Conservation (phyloP, 805 yeast genomes). For the Barnettozyma wickerhamii region DNA sequence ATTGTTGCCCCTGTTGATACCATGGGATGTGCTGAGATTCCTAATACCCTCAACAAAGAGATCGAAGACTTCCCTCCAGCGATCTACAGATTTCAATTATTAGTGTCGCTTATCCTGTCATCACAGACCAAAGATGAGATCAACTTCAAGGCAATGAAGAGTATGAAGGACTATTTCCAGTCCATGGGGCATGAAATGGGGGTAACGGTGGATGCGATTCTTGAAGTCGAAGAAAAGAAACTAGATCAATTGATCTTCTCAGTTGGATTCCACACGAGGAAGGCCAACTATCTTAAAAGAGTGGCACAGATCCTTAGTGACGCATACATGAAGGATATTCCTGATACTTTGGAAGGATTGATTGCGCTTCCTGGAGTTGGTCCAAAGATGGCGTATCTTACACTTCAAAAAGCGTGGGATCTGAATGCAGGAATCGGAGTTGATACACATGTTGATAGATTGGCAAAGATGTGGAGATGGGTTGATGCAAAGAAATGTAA, state of each 20-base stretch:
- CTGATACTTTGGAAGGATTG: slow-evolving; percentile 61
- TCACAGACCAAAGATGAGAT: slow-evolving; percentile 91
- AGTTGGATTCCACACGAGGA: slow-evolving; percentile 85
- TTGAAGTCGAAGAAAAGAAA: slow-evolving; percentile 45
- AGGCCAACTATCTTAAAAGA: slow-evolving; percentile 64
- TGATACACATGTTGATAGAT: slow-evolving; percentile 83
- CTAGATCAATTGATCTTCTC: slow-evolving; percentile 65
- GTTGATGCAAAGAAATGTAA: slow-evolving; percentile 39
- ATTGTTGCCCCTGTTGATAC: slow-evolving; percentile 83
- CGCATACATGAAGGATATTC: slow-evolving; percentile 63
- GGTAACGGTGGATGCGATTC: slow-evolving; percentile 50
- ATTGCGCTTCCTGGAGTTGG: slow-evolving; percentile 86
- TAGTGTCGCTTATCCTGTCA: slow-evolving; percentile 80
- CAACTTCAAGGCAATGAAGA: slow-evolving; percentile 66
- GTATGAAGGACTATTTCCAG: slow-evolving; percentile 46
- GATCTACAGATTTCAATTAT: slow-evolving; percentile 62
- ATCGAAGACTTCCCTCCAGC: slow-evolving; percentile 27
- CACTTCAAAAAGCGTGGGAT: slow-evolving; percentile 81
- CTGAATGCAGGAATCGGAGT: slow-evolving; percentile 84
- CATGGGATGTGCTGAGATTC: slow-evolving; percentile 74
- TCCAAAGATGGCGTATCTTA: slow-evolving; percentile 86
- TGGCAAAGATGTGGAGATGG: slow-evolving; percentile 82
- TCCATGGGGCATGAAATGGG: slow-evolving; percentile 46
- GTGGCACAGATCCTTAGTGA: slow-evolving; percentile 51
- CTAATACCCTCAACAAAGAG: slow-evolving; percentile 33